Evolutionary conservation across 108 stramenopile species (phyloP).

Genomic region (Stephanodiscus minutulus): DNA sequence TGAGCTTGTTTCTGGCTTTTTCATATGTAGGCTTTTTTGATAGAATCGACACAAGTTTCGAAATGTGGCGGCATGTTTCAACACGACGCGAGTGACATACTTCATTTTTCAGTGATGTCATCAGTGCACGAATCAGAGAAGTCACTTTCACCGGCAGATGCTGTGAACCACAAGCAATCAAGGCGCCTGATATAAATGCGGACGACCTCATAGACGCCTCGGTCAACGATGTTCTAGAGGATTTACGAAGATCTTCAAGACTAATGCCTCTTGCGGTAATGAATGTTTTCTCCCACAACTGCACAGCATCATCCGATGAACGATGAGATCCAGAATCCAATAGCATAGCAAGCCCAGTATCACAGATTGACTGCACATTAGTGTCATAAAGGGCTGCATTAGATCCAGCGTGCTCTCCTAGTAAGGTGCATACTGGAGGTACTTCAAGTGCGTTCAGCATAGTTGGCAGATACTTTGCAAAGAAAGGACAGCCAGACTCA

Average conservation of each 20-base stretch:
- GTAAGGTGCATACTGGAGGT: constrained; percentile 15
- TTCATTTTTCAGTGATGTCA: constrained; percentile 80
- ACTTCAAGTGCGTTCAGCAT: constrained; percentile 1
- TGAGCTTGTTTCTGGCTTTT: constrained; percentile 44
- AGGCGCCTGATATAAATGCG: constrained; percentile 47
- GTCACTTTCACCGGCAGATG: constrained; percentile 66
- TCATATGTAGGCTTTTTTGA: constrained; percentile 19
- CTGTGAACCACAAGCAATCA: constrained; percentile 45
- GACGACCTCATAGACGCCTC: constrained; percentile 50
- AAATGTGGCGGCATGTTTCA: constrained; percentile 43
- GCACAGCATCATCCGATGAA: constrained; percentile 6
- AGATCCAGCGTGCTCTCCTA: constrained; percentile 5
- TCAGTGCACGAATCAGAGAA: constrained; percentile 65
- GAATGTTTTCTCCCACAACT: constrained; percentile 11
- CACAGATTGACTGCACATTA: constrained; percentile 27
- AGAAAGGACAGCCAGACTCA: constrained; percentile 5
- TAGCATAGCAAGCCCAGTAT: constrained; percentile 18
- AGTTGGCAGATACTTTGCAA: constrained; percentile 15
- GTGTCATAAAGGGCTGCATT: constrained; percentile 19
- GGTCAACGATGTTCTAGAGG: constrained; percentile 10
- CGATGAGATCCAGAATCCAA: constrained; percentile 6
- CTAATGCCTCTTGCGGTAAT: constrained; percentile 25
- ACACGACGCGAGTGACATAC: constrained; percentile 20
- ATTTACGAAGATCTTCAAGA: constrained; percentile 23
- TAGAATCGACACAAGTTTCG: constrained; percentile 33